A percentile compares a stretch with the other conserved stretches of the same genome.
Evolutionary conservation across 1,284 basidiomycete genomes (phyloP).

Genomic region (Xerocomus nothofagi): DNA sequence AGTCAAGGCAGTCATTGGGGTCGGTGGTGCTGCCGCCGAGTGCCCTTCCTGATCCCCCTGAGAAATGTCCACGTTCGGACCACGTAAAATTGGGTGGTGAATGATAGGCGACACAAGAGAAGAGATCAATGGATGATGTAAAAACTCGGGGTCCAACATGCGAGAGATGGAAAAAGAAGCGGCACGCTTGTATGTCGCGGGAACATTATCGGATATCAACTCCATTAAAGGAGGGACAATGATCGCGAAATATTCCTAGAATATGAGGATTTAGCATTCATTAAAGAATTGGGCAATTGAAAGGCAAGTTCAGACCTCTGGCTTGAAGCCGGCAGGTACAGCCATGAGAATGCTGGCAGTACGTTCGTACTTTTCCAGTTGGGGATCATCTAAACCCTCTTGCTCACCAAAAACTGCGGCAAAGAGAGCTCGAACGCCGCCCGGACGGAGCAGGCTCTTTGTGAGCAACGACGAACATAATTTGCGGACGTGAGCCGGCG

Average conservation of each 20-base stretch:
- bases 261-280: slow-evolving; percentile 1
- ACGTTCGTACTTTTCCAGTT: slow-evolving; percentile 66
- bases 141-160: slow-evolving; percentile 46
- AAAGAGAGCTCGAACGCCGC: slow-evolving; percentile 67
- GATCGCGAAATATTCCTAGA: slow-evolving; percentile 59
- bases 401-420: slow-evolving; percentile 67
- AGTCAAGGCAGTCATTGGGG: slow-evolving; percentile 43
- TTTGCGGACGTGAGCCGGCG: slow-evolving; percentile 52
- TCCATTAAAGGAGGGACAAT: slow-evolving; percentile 56
- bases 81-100: slow-evolving; percentile 44
- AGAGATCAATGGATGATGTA: slow-evolving; percentile 36
- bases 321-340: slow-evolving; percentile 52
- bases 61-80: slow-evolving; percentile 3
- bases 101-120: slow-evolving; percentile 44
- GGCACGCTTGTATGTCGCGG: slow-evolving; percentile 55
- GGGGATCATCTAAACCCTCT: slow-evolving; percentile 46
- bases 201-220: slow-evolving; percentile 43
- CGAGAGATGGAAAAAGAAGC: slow-evolving; percentile 69
- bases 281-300: neutral
- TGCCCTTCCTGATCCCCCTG: slow-evolving; percentile 6
- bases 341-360: slow-evolving; percentile 56
- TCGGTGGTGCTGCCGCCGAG: neutral
- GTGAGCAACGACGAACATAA: slow-evolving; percentile 61
- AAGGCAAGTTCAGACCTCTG: slow-evolving; percentile 45
- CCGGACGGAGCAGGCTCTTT: slow-evolving; percentile 63